Conservation (phyloP, 768 basidiomycete genomes). For the Phanerodontia chrysosporium region DNA sequence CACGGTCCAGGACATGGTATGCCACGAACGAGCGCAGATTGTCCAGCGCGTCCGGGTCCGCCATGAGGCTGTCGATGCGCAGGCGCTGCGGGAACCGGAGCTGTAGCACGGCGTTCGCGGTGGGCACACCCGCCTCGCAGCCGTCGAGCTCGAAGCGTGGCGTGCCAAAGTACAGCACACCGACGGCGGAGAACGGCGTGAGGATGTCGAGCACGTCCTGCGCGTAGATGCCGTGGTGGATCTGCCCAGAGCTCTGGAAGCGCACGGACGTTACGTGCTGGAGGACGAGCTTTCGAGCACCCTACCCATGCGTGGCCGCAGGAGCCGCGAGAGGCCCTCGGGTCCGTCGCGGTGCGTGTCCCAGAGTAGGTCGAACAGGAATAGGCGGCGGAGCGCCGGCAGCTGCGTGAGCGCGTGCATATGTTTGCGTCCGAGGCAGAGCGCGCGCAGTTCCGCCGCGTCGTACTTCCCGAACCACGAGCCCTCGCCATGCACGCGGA, state of each 20-base stretch:
- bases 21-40: neutral
- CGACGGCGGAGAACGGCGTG: neutral
- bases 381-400: neutral
- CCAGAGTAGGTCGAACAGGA: neutral
- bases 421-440: neutral
- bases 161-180: neutral
- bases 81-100: neutral
- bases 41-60: conserved; percentile 2
- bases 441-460: neutral
- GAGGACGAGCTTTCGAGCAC: neutral
- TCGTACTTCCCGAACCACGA: conserved; percentile 6
- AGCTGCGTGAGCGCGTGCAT: neutral
- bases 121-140: neutral
- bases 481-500: conserved; percentile 1
- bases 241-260: neutral
- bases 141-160: neutral
- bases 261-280: neutral
- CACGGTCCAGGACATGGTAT: neutral
- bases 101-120: neutral
- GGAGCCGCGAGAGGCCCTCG: neutral
- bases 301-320: too few relatives aligned
- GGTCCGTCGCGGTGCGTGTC: neutral
- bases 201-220: conserved; percentile 3
- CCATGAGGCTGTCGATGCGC: neutral
- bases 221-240: conserved; percentile 2